Evolutionary conservation across 164 flowering plant species (phyloP), one percentile per base, ranked within the genome.

Genomic region (Platanus orientalis): DNA sequence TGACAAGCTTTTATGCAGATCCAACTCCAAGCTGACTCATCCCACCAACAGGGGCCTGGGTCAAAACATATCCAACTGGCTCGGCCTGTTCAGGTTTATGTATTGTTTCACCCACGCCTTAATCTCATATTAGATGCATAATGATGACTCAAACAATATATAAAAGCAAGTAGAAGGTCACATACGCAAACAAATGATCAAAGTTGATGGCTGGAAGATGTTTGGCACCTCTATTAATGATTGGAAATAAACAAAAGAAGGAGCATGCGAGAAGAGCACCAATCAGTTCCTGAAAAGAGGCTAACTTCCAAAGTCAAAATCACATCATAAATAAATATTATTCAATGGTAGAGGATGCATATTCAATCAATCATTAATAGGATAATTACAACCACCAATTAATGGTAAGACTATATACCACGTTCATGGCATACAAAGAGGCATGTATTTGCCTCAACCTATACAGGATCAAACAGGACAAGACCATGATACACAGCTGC

Each of bases 181-280:
- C 96, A 73, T 83, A 93, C 99, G 81, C 84, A 85, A 94, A 94
- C 75, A 94, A 75, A 45, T 73, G 20, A 77, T 92, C 94, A 63
- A 92, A 88, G 84, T 94, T 94, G 88, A 89, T 88, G 13, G 60
- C 55, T 52, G 88, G 97, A 69, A 94, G 97, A 75, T 75, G 61
- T 63, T 79, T 75, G 64, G 71, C 71, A 77, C 69, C 77, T 86
- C 99, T 80, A 58, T 73, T 59, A 53, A 28, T 45, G 61, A 65
- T 64, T 11, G 99, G 96, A 76, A 85, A 91, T 81, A 94, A 68
- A 73, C 92, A 92, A 76, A 95, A 86, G 75, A 95, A 87, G 56
- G 97, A 79, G 77, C 97, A 88, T 28, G 85, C 75, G 24, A 95
- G 88, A 69, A 95, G 87, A 64, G 96, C 90, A 60, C 76, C 89